Evolutionary conservation across 2,329 filamentous ascomycete species (phyloP).

Genomic region (Phialophora verrucosa): DNA sequence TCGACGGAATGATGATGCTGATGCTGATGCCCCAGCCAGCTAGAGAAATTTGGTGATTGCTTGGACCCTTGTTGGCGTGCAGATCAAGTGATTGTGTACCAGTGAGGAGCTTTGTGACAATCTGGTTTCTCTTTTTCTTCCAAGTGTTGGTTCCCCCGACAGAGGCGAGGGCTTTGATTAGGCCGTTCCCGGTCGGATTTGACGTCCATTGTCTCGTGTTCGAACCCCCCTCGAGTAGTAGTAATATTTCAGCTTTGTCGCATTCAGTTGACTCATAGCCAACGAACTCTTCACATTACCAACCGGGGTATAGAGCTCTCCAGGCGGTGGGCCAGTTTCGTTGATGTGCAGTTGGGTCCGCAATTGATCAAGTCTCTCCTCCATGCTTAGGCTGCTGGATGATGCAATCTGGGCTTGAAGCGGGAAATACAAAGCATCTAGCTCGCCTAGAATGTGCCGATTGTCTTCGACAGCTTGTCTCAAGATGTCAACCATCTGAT

Average conservation of each 20-base stretch:
- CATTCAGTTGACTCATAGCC: slow-evolving; percentile 6
- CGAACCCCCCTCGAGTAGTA: slow-evolving; percentile 2
- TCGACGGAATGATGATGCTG: too few species aligned
- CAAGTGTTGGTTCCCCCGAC: slow-evolving; percentile 4
- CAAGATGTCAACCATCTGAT: slow-evolving; percentile 3
- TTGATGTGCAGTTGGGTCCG: slow-evolving; percentile 4
- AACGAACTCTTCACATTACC: slow-evolving; percentile 6
- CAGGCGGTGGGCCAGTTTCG: slow-evolving; percentile 2
- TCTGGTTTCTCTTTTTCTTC: slow-evolving; percentile 6
- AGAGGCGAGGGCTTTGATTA: slow-evolving; percentile 1
- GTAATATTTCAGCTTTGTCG: slow-evolving; percentile 4
- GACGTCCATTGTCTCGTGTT: background rate
- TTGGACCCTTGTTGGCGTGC: background rate
- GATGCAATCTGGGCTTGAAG: slow-evolving; percentile 1
- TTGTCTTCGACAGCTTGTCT: slow-evolving; percentile 4
- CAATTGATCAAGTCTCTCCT: slow-evolving; percentile 4
- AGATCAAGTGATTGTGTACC: slow-evolving; percentile 4
- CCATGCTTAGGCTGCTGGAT: slow-evolving; percentile 5
- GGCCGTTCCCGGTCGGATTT: too few species aligned
- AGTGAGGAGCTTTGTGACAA: slow-evolving; percentile 6
- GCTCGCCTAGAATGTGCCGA: slow-evolving; percentile 4
- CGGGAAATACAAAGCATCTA: slow-evolving; percentile 4
- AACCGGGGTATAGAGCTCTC: slow-evolving; percentile 4
- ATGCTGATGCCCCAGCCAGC: too few species aligned
- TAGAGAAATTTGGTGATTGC: too few species aligned